Percentiles rank a stretch among this genome's conserved stretches.
Conservation (phyloP, 495 filamentous ascomycete genomes). For the Zalerion maritima region DNA sequence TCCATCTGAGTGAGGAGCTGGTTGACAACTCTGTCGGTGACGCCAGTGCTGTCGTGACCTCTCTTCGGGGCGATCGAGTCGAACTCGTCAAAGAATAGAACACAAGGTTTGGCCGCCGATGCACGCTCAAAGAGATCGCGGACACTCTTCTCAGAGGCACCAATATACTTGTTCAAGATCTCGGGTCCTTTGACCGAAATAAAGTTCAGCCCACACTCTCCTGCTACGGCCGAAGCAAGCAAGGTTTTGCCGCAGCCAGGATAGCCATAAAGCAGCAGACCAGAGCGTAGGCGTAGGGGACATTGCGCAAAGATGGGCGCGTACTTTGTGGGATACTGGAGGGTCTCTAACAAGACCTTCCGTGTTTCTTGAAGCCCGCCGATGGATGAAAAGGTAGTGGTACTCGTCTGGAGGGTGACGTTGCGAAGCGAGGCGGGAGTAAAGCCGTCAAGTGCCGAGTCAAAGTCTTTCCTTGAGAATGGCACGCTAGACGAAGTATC, state of each 20-base stretch:
- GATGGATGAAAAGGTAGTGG: slow-evolving; percentile 77
- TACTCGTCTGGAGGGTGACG: slow-evolving; percentile 80
- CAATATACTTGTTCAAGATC: slow-evolving; percentile 97
- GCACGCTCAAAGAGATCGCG: slow-evolving; percentile 90
- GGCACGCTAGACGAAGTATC: slow-evolving; percentile 27
- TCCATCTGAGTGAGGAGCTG: slow-evolving; percentile 98
- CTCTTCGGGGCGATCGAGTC: slow-evolving; percentile 94
- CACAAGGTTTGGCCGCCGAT: slow-evolving; percentile 73
- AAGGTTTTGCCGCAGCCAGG: slow-evolving; percentile 95
- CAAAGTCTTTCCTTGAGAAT: slow-evolving; percentile 61
- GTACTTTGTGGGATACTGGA: slow-evolving; percentile 95
- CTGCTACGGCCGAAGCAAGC: slow-evolving; percentile 82
- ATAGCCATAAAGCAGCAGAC: slow-evolving; percentile 83
- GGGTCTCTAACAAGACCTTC: slow-evolving; percentile 74
- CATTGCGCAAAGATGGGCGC: slow-evolving; percentile 95
- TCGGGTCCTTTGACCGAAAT: slow-evolving; percentile 97
- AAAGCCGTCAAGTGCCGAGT: slow-evolving; percentile 72
- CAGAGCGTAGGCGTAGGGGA: slow-evolving; percentile 81
- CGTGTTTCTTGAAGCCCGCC: slow-evolving; percentile 78
- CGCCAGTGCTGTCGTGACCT: slow-evolving; percentile 90
- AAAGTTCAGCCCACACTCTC: slow-evolving; percentile 93
- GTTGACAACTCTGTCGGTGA: slow-evolving; percentile 96
- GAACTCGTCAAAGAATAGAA: slow-evolving; percentile 97
- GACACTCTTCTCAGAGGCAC: slow-evolving; percentile 86
- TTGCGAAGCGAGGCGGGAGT: slow-evolving; percentile 88